Base-by-base conservation (phyloP, 129 eudicot species). In the Ambrosia artemisiifolia region DNA sequence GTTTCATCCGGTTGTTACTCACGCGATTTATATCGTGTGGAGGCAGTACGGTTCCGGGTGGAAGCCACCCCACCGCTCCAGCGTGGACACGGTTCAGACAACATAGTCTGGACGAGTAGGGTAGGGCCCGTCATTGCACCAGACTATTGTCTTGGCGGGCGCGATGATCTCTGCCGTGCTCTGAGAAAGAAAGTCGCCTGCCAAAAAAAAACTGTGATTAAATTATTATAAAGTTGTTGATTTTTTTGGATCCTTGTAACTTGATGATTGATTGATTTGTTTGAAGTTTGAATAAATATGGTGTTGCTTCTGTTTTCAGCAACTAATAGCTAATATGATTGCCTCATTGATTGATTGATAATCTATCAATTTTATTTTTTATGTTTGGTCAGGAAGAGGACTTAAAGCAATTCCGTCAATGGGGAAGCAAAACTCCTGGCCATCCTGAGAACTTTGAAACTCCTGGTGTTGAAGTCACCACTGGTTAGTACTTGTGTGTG, bases 391-490 rank as follows among this genome's bases (percentile, higher is more conserved):
- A 89, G 96, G 96, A 85, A 75, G 98, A 93, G 69, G 98, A 93
- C 61, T 87, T 93, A 75, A 89, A 85, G 85, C 72, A 60, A 14
- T 92, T 92, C 84, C 91, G 98, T 59, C 96, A 89, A 75, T 92
- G 98, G 98, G 95, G 91, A 82, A 92, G 98, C 92, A 92, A 17
- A 74, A 92, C 95, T 9, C 98, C 98, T 0, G 98, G 98, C 50
- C 98, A 92, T 72, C 98, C 98, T 2, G 98, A 92, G 70, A 89
- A 92, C 82, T 92, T 92, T 35, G 98, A 89, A 87, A 92, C 98
- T 47, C 96, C 98, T 67, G 98, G 98, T 34, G 71, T 87, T 85
- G 96, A 92, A 92, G 98, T 92, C 46, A 89, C 98, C 47, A 93
- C 98, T 33, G 98, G 98, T 93, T 78, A 13, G 85, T 11, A 40